phyloP scores from a whole-genome alignment of 257 asterid species.

The Nicotiana obtusifolia region DNA sequence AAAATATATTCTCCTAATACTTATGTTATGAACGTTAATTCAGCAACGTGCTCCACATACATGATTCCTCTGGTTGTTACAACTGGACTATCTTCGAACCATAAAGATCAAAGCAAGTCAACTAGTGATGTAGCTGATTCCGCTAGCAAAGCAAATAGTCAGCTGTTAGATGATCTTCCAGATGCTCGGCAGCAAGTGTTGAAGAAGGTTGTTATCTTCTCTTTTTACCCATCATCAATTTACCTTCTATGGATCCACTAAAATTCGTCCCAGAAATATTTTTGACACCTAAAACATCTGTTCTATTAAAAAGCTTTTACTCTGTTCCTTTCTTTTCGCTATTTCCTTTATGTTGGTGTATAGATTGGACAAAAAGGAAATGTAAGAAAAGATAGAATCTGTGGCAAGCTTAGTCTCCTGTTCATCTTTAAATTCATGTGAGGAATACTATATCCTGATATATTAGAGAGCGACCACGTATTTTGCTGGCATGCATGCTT shows the following conservation, averaged over 20 bases:
- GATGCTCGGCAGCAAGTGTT: constrained; percentile 27
- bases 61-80: constrained; percentile 48
- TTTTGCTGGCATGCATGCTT: background rate
- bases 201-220: constrained; percentile 28
- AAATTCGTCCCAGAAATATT: no score
- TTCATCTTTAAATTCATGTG: background rate
- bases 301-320: background rate
- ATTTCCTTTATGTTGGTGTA: background rate
- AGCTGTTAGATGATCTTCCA: background rate
- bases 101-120: constrained; percentile 19
- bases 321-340: background rate
- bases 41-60: constrained; percentile 80
- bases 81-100: constrained; percentile 20
- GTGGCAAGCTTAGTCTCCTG: background rate
- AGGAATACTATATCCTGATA: background rate
- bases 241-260: background rate
- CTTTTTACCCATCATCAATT: constrained; percentile 6
- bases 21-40: constrained; percentile 65
- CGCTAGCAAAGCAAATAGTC: no score
- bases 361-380: no score
- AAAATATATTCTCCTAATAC: no score
- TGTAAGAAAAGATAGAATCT: no score
- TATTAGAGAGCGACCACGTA: background rate
- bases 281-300: background rate
- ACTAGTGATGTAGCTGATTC: no score